These are phyloP conservation scores for Ananas comosus DNA, from an alignment of 176 grass and related monocot genomes.

Conservation along the genomic window DNA sequence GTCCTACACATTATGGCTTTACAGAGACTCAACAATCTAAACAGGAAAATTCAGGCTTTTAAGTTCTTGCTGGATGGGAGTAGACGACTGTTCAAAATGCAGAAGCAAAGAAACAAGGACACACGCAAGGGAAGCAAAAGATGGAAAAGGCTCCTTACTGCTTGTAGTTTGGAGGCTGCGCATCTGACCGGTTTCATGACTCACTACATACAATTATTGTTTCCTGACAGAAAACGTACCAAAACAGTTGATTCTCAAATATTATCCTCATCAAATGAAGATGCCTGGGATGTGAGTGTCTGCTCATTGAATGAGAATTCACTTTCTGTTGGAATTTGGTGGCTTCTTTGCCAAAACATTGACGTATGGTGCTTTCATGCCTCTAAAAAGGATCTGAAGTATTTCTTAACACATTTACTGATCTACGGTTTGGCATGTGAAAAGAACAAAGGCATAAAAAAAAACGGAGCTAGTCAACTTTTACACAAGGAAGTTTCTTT, in stretches of 20 bases:
- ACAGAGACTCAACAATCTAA: conserved; percentile 75
- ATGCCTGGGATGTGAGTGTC: conserved; percentile 46
- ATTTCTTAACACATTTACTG: conserved; percentile 68
- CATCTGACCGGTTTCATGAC: conserved; percentile 58
- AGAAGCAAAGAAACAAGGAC: conserved; percentile 24
- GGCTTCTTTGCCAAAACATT: conserved; percentile 69
- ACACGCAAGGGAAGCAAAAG: conserved; percentile 28
- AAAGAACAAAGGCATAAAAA: conserved; percentile 14
- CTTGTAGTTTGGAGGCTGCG: conserved; percentile 41
- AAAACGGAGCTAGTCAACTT: conserved; percentile 17
- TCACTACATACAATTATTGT: conserved; percentile 35
- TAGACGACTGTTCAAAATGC: conserved; percentile 18
- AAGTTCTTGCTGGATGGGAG: conserved; percentile 53
- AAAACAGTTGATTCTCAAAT: conserved; percentile 8
- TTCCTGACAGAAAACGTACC: conserved; percentile 29
- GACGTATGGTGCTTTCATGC: conserved; percentile 76
- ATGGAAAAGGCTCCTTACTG: conserved; percentile 18
- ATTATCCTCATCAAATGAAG: background rate
- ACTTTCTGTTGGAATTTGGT: conserved; percentile 64
- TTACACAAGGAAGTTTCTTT: conserved; percentile 37
- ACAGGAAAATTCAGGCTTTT: conserved; percentile 68
- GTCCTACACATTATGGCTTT: conserved; percentile 52
- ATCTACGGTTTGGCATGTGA: conserved; percentile 38
- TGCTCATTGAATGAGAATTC: conserved; percentile 57
- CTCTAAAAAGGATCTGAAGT: conserved; percentile 61